phyloP scores from a whole-genome alignment of 179 eudicot genomes.

The Actinidia polygama region DNA sequence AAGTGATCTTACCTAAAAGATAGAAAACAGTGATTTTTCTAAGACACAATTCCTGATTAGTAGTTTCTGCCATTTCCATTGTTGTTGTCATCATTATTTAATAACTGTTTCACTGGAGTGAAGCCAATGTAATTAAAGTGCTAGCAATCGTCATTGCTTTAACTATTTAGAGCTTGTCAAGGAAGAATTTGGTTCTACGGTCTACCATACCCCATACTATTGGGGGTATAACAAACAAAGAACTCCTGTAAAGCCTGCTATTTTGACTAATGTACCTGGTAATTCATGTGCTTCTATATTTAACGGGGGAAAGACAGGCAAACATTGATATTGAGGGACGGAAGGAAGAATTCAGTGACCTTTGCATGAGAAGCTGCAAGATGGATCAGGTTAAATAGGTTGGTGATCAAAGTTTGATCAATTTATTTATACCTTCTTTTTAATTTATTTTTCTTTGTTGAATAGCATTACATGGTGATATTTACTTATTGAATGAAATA shows the following conservation, averaged over 20 bases:
- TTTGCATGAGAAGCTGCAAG: constrained; percentile 86
- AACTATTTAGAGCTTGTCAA: not conserved
- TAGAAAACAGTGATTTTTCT: not conserved
- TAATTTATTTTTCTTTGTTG: not conserved
- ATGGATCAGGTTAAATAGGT: constrained; percentile 77
- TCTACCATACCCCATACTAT: too few relatives aligned
- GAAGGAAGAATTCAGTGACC: constrained; percentile 57
- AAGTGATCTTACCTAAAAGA: not conserved
- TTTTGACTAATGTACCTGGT: not conserved
- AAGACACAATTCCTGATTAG: not conserved
- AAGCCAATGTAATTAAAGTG: not conserved
- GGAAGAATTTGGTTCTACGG: not conserved
- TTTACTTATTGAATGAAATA: not conserved
- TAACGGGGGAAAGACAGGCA: constrained; percentile 76
- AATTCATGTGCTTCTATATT: constrained; percentile 17
- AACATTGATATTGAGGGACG: constrained; percentile 57
- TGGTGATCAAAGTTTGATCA: constrained; percentile 5
- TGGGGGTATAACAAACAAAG: too few relatives aligned
- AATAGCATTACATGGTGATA: not conserved
- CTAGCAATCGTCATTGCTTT: not conserved
- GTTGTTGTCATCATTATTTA: not conserved
- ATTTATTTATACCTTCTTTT: not conserved
- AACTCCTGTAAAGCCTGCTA: not conserved
- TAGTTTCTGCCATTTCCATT: not conserved
- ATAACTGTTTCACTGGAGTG: not conserved